Base-by-base conservation (phyloP, 1,284 basidiomycete genomes). In the Trichosporon coremiiforme region DNA sequence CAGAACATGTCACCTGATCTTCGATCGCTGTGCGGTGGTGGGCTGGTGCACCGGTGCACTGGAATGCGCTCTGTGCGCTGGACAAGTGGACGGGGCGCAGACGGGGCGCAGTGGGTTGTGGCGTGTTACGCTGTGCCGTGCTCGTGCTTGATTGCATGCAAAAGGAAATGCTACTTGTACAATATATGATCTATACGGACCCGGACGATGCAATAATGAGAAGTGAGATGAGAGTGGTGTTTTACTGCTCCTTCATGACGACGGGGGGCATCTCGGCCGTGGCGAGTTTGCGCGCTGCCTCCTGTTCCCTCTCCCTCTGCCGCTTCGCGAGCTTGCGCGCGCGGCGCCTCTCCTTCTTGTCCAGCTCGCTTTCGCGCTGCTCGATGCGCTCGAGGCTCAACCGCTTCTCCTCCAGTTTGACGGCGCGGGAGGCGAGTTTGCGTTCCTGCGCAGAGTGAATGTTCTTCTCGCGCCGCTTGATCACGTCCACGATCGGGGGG, bases 401-500 rank as follows among this genome's bases (percentile, higher is more conserved):
- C 13, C 64, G 57, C 2, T 69, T 62, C 55, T 74, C 73, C 33
- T 65, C 41, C 0, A 74, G 47, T 9, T 47, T 50, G 4, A 74
- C 4, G 8, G 57, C 65, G 20, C 71, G 73, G 31, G 68, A 64
- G 33, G 72, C 73, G 1, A 71, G 65, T 1, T 29, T 15, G 4
- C 69, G 50, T 2, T 60, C 31, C 7, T 69, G 68, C 13, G 20
- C 13, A 36, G 64, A 15, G 29, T 57, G 38, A 2, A 25, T 12
- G 38, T 66, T 45, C 35, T 25, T 25, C 25, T 68, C 71, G 10
- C 45, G 38, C 2, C 17, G 38, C 4, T 63, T 64, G 29, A 74
- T 33, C 6, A 35, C 15, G 2, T n/a, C 35, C 55, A 31, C n/a
- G 33, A 70, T 50, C 2, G 10, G 13, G 0, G 69, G 69, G 25